Percentiles rank a stretch among this genome's conserved stretches.
Conservation (phyloP, 805 yeast genomes). For the Yamadazyma endophytica region DNA sequence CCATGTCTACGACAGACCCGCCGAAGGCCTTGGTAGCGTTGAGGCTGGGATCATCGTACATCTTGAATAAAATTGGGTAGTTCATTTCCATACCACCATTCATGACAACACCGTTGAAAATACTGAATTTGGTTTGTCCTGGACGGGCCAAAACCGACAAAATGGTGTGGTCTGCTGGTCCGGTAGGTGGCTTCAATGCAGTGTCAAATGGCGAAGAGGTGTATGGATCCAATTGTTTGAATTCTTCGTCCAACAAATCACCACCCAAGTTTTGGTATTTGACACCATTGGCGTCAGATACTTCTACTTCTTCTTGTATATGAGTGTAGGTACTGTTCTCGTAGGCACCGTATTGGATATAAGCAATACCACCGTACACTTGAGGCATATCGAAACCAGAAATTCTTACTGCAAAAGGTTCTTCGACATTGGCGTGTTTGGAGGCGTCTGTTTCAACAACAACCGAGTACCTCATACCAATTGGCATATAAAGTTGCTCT, state of each 20-base stretch:
- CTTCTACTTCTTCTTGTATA: constrained; percentile 3
- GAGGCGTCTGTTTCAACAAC: constrained; percentile 18
- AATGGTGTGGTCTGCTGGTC: constrained; percentile 21
- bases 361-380: constrained; percentile 21
- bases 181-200: constrained; percentile 9
- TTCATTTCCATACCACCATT: constrained; percentile 23
- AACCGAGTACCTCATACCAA: constrained; percentile 26
- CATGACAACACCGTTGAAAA: constrained; percentile 18
- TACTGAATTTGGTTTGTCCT: constrained; percentile 22
- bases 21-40: constrained; percentile 8
- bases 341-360: constrained; percentile 18
- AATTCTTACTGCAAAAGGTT: constrained; percentile 22
- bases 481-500: constrained; percentile 25
- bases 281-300: constrained; percentile 12
- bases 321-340: constrained; percentile 1
- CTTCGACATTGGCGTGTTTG: constrained; percentile 12
- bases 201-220: constrained; percentile 14
- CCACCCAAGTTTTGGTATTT: constrained; percentile 21
- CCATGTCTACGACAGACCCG: constrained; percentile 11
- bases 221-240: constrained; percentile 15
- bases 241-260: constrained; percentile 8
- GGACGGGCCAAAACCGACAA: constrained; percentile 26
- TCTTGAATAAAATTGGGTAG: constrained; percentile 4
- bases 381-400: constrained; percentile 26
- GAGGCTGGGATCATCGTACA: constrained; percentile 4